phyloP scores from a whole-genome alignment of 345 rosid species.

The Eucalyptus urophylla region DNA sequence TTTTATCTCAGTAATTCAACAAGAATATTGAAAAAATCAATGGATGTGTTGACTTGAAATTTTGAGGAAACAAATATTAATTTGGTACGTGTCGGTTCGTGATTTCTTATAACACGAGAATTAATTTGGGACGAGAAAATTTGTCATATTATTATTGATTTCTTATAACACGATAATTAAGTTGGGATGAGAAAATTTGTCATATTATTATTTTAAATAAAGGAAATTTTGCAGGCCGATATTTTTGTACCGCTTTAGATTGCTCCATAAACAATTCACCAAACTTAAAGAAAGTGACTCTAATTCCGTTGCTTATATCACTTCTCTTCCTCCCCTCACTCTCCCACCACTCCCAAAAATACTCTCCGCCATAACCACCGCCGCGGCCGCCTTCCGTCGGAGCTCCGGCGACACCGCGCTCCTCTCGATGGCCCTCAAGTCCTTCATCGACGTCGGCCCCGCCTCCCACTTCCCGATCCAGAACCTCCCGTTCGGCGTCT shows the following conservation, averaged over 20 bases:
- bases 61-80: not conserved
- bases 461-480: conserved; percentile 91
- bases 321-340: not conserved
- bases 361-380: not conserved
- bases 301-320: not conserved
- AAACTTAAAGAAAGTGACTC: not conserved
- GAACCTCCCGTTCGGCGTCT: conserved; percentile 89
- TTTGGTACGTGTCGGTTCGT: fast-evolving
- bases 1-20: no score
- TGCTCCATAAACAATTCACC: not conserved
- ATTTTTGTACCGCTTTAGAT: not conserved
- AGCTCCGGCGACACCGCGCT: not conserved
- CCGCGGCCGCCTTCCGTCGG: not conserved
- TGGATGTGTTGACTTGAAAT: no score
- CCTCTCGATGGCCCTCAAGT: conserved; percentile 31
- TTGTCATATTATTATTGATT: not conserved
- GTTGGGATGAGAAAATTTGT: not conserved
- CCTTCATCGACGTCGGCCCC: conserved; percentile 50
- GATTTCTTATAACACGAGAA: no score
- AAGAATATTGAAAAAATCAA: no score
- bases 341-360: not conserved
- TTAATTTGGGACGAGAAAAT: fast-evolving
- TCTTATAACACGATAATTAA: no score
- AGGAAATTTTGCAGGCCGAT: not conserved
- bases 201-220: not conserved